These are phyloP conservation scores for Calonectria henricotiae DNA, from an alignment of 2,329 filamentous ascomycete species.

Conservation along the genomic window DNA sequence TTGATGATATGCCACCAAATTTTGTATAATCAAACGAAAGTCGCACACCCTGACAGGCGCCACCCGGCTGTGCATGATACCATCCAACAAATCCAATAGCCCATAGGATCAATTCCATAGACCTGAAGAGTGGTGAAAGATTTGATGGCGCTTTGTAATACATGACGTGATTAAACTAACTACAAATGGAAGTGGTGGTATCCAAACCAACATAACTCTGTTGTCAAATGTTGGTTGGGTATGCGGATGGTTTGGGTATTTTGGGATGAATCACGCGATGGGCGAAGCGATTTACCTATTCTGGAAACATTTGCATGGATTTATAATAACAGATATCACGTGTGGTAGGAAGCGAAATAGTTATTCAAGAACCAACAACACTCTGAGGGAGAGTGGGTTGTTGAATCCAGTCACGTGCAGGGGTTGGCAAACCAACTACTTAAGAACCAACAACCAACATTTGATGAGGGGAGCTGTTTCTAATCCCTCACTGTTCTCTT, in stretches of 20 bases:
- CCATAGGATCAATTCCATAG: no score
- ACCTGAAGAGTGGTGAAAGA: background rate
- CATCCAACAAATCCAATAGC: background rate
- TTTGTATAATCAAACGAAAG: background rate
- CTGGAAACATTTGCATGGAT: background rate
- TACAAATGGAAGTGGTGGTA: background rate
- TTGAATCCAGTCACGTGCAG: background rate
- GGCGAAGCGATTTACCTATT: background rate
- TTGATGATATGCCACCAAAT: no score
- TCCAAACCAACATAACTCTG: background rate
- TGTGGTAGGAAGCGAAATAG: background rate
- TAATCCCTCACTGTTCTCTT: background rate
- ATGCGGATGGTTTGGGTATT: background rate
- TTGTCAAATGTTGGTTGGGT: background rate
- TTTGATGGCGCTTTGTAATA: background rate
- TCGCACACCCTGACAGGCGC: background rate
- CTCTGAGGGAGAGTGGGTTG: background rate
- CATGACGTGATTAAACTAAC: background rate
- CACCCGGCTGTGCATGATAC: background rate
- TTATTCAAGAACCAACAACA: conserved; percentile 1
- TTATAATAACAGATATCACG: background rate
- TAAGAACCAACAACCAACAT: conserved; percentile 20
- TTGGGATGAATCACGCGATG: background rate
- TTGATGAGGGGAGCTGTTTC: background rate
- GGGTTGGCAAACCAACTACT: background rate